Base-by-base conservation (phyloP, 352 stramenopile genomes). In the Aphanomyces euteiches region DNA sequence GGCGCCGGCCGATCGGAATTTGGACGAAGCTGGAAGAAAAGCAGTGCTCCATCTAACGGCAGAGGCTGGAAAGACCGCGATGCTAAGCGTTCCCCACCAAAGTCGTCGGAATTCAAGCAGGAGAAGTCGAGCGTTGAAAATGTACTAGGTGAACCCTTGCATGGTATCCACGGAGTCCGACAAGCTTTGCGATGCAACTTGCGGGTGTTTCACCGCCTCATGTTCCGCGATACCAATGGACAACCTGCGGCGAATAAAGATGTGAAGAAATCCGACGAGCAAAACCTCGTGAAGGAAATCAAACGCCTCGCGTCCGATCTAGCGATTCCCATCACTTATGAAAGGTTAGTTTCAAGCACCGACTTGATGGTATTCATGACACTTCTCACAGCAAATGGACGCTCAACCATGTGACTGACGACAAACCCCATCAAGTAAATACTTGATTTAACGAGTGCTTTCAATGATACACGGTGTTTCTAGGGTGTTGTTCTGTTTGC, bases 401-500 rank as follows among this genome's bases (percentile, higher is more conserved):
- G 81, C 72, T 93, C 13, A 93, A 93, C 63, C 82, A 91, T 48
- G 87, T 91, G 43, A 91, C 84, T 13, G 77, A 84, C 3, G 83
- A 93, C 76, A 92, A 92, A 50, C 86, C 86, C 12, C 86, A 93
- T 68, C 86, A 93, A 73, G 84, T 90, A 10, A 28, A 28, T 28
- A 2, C 28, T 28, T 28, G 28, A 28, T 28, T 28, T 2, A 2
- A 28, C 28, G 28, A 28, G 28, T 39, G 37, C 13, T n/a, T 34
- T 12, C 34, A 71, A 34, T 71, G 43, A 54, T 6, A 7, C 21
- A 58, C 1, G 36, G 10, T 48, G 12, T 64, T 28, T 41, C 7
- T 70, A 89, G 82, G 86, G 86, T 10, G 80, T 90, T 4, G 80
- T 93, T 37, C 56, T 93, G n/a, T 85, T 92, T 37, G 86, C 84